Percentiles rank a stretch among this genome's conserved stretches.
Evolutionary conservation across 2,329 filamentous ascomycete species (phyloP).

Genomic region (Diaporthe citriasiana): DNA sequence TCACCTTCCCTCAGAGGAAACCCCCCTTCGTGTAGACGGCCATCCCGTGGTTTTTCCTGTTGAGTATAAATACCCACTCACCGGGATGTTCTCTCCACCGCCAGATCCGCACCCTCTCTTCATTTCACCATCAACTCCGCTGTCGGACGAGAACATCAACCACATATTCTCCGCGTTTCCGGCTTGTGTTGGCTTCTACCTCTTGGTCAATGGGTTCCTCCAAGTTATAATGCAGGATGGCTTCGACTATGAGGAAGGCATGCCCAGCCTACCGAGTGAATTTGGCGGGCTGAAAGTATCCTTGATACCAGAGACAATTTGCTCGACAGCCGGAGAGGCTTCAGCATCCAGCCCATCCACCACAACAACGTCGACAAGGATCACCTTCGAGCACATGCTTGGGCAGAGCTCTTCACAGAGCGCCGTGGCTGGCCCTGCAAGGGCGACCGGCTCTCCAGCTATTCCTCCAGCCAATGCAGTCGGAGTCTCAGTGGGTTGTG

Average conservation of each 20-base stretch:
- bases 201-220: neutral
- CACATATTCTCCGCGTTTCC: neutral
- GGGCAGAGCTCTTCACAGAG: neutral
- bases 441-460: neutral
- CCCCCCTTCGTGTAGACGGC: neutral
- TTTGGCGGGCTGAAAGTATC: neutral
- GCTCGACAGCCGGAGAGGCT: constrained; percentile 6
- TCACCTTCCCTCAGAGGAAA: rapidly evolving
- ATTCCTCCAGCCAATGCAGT: neutral
- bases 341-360: neutral
- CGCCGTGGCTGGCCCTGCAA: neutral
- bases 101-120: neutral
- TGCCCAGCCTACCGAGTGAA: neutral
- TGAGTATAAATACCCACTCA: neutral
- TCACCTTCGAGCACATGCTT: neutral
- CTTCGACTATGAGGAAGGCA: neutral
- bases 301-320: neutral
- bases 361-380: neutral
- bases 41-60: neutral
- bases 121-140: neutral
- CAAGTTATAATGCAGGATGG: neutral
- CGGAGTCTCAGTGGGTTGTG: neutral
- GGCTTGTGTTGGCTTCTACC: constrained; percentile 1
- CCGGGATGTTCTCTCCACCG: neutral
- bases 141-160: neutral